These are phyloP conservation scores for Coemansia sp. DNA, from an alignment of 192 early-diverging fungal genomes.

Conservation along the genomic window DNA sequence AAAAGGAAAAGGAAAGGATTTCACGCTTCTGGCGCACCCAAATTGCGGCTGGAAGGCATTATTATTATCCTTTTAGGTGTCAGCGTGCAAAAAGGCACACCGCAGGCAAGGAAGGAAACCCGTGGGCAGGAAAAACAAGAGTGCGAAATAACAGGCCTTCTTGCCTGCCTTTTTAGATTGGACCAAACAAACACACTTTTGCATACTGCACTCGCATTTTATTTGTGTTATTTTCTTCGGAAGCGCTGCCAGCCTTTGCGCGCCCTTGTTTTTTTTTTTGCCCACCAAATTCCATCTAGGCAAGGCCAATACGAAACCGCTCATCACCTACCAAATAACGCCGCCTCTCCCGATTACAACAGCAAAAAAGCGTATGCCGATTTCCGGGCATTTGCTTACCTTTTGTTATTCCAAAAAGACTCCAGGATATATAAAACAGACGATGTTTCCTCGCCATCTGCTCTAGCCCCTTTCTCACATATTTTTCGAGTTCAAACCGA, in stretches of 20 bases:
- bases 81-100: too few species aligned
- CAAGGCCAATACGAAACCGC: slow-evolving; percentile 3
- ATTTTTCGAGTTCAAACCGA: slow-evolving; percentile 3
- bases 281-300: slow-evolving; percentile 6
- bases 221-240: neutral
- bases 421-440: slow-evolving; percentile 14
- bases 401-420: neutral
- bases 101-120: neutral
- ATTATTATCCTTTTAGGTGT: too few species aligned
- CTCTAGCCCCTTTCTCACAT: neutral
- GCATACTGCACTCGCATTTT: slow-evolving; percentile 2
- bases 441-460: slow-evolving; percentile 6
- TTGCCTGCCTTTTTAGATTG: neutral
- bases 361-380: slow-evolving; percentile 4
- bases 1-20: too few species aligned
- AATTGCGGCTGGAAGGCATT: too few species aligned
- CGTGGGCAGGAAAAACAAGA: neutral
- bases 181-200: slow-evolving; percentile 6
- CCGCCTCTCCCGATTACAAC: neutral
- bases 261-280: neutral
- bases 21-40: too few species aligned
- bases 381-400: neutral
- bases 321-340: neutral
- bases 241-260: neutral
- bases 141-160: too few species aligned